A percentile compares a stretch with the other conserved stretches of the same genome.
Conservation (phyloP, 2,329 filamentous ascomycete species). For the Colletotrichum gloeosporioides region DNA sequence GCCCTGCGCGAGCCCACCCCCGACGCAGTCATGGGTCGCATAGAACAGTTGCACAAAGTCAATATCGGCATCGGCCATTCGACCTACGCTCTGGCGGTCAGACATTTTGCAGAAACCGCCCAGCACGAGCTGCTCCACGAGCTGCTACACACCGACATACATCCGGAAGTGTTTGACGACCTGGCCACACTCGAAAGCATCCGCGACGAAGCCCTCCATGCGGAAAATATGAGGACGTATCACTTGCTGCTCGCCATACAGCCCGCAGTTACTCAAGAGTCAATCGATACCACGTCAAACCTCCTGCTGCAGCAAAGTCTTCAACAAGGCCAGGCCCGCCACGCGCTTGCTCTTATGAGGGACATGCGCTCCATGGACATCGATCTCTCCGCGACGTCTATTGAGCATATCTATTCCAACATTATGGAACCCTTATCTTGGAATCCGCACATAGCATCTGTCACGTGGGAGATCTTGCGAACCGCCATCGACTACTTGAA, state of each 20-base stretch:
- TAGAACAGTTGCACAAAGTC: constrained; percentile 64
- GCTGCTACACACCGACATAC: constrained; percentile 55
- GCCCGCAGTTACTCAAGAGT: constrained; percentile 34
- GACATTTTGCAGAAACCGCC: constrained; percentile 64
- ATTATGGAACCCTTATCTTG: constrained; percentile 7
- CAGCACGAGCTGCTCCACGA: constrained; percentile 54
- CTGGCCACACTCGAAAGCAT: constrained; percentile 43
- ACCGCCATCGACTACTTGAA: constrained; percentile 4
- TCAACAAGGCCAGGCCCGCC: constrained; percentile 27
- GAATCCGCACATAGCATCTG: background rate
- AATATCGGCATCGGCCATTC: constrained; percentile 68
- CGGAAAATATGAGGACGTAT: constrained; percentile 46
- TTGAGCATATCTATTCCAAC: constrained; percentile 5
- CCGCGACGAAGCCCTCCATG: constrained; percentile 34
- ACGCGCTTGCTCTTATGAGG: constrained; percentile 38
- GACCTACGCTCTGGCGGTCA: constrained; percentile 69
- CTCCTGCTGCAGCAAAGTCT: constrained; percentile 34
- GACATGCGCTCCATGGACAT: constrained; percentile 41
- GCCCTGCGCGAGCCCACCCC: constrained; percentile 67
- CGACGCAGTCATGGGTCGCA: constrained; percentile 59
- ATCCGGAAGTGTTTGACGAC: constrained; percentile 62
- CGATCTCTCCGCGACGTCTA: constrained; percentile 25
- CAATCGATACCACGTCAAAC: constrained; percentile 36
- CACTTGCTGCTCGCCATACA: constrained; percentile 51
- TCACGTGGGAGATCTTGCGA: background rate